Evolutionary conservation across 495 filamentous ascomycete genomes (phyloP).

Genomic region (Glarea lozoyensis): DNA sequence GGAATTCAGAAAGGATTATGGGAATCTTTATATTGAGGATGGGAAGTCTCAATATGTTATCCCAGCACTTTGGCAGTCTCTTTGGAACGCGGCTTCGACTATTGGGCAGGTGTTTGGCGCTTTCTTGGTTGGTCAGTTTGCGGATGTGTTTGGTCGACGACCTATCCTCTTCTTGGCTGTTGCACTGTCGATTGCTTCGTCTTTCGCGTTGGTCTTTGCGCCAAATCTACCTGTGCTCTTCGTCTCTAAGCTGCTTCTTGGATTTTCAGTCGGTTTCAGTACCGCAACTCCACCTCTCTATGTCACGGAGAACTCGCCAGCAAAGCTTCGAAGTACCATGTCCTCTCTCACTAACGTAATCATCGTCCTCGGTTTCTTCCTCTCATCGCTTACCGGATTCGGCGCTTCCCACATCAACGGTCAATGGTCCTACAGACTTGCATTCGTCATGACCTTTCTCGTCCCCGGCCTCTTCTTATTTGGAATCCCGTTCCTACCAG

Average conservation of each 20-base stretch:
- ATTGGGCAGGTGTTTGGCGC: background rate
- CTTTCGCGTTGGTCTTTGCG: slow-evolving; percentile 2
- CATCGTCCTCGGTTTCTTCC: background rate
- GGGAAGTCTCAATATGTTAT: slow-evolving; percentile 2
- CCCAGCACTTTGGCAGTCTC: background rate
- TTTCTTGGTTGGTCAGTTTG: background rate
- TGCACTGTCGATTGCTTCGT: slow-evolving; percentile 6
- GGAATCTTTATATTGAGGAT: background rate
- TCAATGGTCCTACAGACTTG: background rate
- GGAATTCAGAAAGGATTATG: background rate
- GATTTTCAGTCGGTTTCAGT: background rate
- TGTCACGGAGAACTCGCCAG: background rate
- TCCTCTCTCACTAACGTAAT: background rate
- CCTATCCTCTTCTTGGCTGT: slow-evolving; percentile 12
- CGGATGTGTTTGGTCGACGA: background rate
- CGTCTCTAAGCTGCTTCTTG: slow-evolving; percentile 1
- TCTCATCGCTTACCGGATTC: background rate
- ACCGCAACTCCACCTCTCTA: background rate
- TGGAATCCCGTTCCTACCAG: background rate
- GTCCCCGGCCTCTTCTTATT: background rate
- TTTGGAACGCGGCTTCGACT: slow-evolving; percentile 1
- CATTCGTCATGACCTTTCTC: slow-evolving; percentile 1
- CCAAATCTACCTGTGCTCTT: slow-evolving; percentile 2
- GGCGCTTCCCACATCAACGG: background rate
- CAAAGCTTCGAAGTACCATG: background rate